Base-by-base conservation (phyloP, 805 yeast genomes). In the Starmera pachycereana region DNA sequence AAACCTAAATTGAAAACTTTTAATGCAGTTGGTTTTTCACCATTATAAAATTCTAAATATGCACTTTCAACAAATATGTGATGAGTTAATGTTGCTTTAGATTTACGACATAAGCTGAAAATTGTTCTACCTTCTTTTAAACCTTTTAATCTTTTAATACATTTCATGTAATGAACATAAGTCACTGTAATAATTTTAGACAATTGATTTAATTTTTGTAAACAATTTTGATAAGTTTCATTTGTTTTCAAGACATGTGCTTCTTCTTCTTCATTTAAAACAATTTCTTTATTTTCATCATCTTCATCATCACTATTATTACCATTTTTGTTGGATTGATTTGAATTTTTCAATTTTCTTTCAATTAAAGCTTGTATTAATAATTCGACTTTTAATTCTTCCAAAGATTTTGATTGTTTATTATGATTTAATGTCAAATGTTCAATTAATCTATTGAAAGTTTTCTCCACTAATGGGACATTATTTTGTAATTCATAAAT, bases 21-120 rank as follows among this genome's bases (percentile, higher is more conserved):
- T 38, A 72, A 65, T 0, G 96, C 89, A 35, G 84, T 76, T 40
- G 75, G 78, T 19, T 71, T 62, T 44, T 79, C 82, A 44, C 74
- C 79, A 43, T 80, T 69, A 49, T 75, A 76, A 47, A 67, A 78
- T 54, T 90, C 98, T 65, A 88, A 68, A 54, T 76, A 65, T 1
- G 97, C 96, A 52, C 83, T 81, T 43, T 85, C 90, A 16, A 80
- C 78, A 59, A 73, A 90, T 16, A 90, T 72, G 49, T 86, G 86
- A 64, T 78, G 77, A 1, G 94, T 81, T 33, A 82, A 61, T 10
- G 66, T 62, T 19, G 48, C 53, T 44, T 62, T 68, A n/a, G 66
- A 55, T 48, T 75, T 71, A 50, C 95, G 74, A 8, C 83, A 81
- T 48, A 69, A 72, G 40, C 82, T 71, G 56, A 88, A 87, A 2